Evolutionary conservation across 192 early-diverging fungal species (phyloP).

Genomic region (Cladochytrium replicatum): DNA sequence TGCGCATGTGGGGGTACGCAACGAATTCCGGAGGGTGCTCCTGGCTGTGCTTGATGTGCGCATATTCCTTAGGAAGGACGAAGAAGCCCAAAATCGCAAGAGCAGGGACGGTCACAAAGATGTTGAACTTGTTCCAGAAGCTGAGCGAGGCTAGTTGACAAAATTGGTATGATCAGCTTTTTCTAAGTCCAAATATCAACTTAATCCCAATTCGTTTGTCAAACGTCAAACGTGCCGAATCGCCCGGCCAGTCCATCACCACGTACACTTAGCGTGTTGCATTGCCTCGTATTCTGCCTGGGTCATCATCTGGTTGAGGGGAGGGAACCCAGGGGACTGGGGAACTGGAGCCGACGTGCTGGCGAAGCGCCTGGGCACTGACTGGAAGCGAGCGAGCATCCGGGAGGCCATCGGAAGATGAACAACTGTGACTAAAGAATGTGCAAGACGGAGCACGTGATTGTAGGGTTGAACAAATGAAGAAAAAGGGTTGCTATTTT

Average conservation of each 20-base stretch:
- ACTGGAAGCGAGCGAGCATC: no score
- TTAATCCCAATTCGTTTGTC: no score
- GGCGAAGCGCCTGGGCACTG: no score
- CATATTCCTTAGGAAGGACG: conserved; percentile 28
- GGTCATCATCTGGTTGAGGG: conserved; percentile 27
- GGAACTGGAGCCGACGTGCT: no score
- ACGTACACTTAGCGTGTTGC: conserved; percentile 25
- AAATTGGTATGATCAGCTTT: background rate
- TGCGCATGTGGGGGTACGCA: conserved; percentile 34
- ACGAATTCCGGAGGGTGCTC: conserved; percentile 36
- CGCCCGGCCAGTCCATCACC: background rate
- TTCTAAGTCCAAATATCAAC: background rate
- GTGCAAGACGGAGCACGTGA: no score
- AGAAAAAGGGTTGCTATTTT: no score
- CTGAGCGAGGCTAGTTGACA: conserved; percentile 21
- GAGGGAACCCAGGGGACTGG: no score
- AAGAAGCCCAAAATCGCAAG: conserved; percentile 21
- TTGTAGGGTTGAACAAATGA: no score
- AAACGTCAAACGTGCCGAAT: background rate
- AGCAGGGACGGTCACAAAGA: conserved; percentile 33
- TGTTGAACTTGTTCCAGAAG: conserved; percentile 35
- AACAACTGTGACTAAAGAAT: no score
- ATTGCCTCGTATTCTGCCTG: conserved; percentile 12
- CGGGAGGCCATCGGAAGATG: no score
- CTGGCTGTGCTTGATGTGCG: conserved; percentile 37